Conservation (phyloP, 1,284 basidiomycete genomes). For the Kalmanozyma brasiliensis region DNA sequence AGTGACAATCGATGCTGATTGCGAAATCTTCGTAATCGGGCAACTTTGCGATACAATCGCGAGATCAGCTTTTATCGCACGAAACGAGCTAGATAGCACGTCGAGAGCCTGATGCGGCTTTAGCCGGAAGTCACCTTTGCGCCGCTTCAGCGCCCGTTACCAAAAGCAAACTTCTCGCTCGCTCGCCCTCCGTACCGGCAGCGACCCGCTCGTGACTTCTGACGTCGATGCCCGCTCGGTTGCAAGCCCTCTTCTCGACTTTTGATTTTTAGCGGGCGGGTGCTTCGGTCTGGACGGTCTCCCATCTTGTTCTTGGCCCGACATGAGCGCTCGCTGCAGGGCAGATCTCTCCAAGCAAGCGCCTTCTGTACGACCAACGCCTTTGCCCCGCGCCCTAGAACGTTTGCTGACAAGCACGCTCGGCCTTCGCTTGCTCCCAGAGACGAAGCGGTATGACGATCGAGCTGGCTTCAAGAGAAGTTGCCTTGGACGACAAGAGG, state of each 20-base stretch:
- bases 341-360: not conserved
- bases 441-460: not conserved
- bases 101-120: constrained; percentile 2
- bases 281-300: constrained; percentile 18
- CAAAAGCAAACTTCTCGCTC: constrained; percentile 4
- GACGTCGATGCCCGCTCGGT: constrained; percentile 35
- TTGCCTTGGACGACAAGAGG: too few relatives aligned
- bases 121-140: constrained; percentile 11
- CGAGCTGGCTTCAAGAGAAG: too few relatives aligned
- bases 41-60: too few relatives aligned
- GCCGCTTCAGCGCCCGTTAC: constrained; percentile 7
- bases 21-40: too few relatives aligned
- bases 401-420: too few relatives aligned
- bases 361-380: not conserved
- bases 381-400: not conserved
- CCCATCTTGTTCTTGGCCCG: constrained; percentile 5
- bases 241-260: constrained; percentile 1
- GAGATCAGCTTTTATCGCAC: not conserved
- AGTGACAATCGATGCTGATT: too few relatives aligned
- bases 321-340: constrained; percentile 8
- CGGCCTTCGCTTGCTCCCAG: not conserved
- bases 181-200: not conserved
- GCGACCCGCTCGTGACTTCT: constrained; percentile 18
- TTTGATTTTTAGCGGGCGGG: constrained; percentile 1
- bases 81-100: too few relatives aligned